Evolutionary conservation across 108 stramenopile genomes (phyloP).

Genomic region (Stephanodiscus triporus): DNA sequence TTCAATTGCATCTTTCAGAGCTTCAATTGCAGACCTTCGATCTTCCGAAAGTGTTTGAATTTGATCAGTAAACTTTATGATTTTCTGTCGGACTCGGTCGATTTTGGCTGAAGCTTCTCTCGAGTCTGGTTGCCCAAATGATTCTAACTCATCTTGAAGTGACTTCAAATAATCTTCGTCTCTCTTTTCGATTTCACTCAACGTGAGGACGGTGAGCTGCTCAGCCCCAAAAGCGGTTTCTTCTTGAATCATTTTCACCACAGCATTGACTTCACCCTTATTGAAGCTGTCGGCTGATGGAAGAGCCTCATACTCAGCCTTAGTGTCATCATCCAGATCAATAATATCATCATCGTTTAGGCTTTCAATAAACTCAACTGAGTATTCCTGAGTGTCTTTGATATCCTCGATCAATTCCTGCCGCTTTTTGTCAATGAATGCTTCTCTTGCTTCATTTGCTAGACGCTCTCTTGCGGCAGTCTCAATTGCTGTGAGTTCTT

Average conservation of each 20-base stretch:
- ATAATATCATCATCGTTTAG: constrained; percentile 84
- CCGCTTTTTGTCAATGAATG: constrained; percentile 81
- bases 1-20: constrained; percentile 78
- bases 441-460: constrained; percentile 66
- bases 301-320: constrained; percentile 81
- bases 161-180: constrained; percentile 58
- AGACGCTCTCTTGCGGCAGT: constrained; percentile 77
- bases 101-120: constrained; percentile 61
- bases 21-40: constrained; percentile 62
- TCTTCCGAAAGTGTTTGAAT: constrained; percentile 51
- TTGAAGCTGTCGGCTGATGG: constrained; percentile 79
- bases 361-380: constrained; percentile 74
- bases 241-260: constrained; percentile 76
- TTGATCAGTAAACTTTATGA: constrained; percentile 52
- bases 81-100: constrained; percentile 68
- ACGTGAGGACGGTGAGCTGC: constrained; percentile 65
- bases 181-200: constrained; percentile 69
- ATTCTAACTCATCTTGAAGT: constrained; percentile 67
- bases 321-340: constrained; percentile 88
- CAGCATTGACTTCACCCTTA: constrained; percentile 72
- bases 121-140: constrained; percentile 61
- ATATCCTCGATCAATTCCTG: constrained; percentile 73
- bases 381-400: constrained; percentile 65
- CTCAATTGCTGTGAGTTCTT: constrained; percentile 74
- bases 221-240: constrained; percentile 82